Base-by-base conservation (phyloP, 805 yeast species). In the Blastobotrys attinorum region DNA sequence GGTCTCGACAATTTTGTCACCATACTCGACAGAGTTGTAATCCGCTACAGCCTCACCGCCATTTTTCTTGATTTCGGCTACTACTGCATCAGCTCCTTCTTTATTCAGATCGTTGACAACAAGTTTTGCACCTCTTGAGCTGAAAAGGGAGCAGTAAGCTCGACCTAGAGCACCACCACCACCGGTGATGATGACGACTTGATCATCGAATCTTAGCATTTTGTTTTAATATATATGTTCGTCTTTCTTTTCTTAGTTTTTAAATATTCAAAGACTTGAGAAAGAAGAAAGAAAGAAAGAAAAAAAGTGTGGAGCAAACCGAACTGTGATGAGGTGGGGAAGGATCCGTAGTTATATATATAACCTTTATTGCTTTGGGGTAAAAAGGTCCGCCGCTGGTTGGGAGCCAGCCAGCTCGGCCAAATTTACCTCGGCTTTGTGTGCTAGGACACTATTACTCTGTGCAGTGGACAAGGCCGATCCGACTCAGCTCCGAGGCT, bases 161-260 rank as follows among this genome's bases (percentile, higher is more conserved):
- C 75, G 83, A 20, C 98, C 98, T 37, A 90, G 74, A 16, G 97
- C 98, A 54, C 97, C 97, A 51, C 98, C 98, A 39, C 97, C 92
- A 27, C 98, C 98, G 40, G 97, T 90, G 61, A 90, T 79, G 46
- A 90, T 79, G 27, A 90, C 97, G 36, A 90, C 97, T 62, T 83
- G 81, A 55, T 80, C 87, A 57, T 85, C 82, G 58, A 81, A 86
- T 31, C 70, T 59, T 21, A 81, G 60, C 37, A 60, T 53, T n/a
- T 18, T 22, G 63, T 58, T 59, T 39, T 37, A 46, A 25, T 37
- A 21, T 39, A 20, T 45, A 22, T 45, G 37, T 42, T n/a, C n/a
- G n/a, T n/a, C n/a, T n/a, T n/a, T n/a, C n/a, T n/a, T n/a, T n/a
- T n/a, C n/a, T n/a, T n/a, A n/a, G n/a, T n/a, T n/a, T n/a, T n/a